phyloP scores from a whole-genome alignment of 139 green algal genomes.

The Spirogloea muscicola region DNA sequence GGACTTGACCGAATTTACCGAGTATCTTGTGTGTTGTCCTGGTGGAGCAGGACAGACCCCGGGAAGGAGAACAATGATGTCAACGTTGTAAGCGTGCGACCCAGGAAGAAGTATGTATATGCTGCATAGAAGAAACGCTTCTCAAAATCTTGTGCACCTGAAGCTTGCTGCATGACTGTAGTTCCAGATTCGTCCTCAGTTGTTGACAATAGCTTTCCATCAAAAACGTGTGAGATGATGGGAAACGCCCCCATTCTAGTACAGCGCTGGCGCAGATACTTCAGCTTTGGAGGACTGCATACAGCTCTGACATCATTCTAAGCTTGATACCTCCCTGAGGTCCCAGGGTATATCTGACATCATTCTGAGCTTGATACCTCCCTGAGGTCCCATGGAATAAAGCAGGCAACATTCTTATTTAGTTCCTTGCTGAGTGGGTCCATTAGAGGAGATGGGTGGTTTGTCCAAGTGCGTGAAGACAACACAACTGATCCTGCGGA shows the following conservation, averaged over 20 bases:
- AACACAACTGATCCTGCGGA: background rate
- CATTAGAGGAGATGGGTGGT: background rate
- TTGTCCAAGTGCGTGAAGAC: background rate
- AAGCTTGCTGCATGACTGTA: background rate
- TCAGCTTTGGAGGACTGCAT: too few relatives aligned
- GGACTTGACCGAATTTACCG: background rate
- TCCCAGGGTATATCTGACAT: too few relatives aligned
- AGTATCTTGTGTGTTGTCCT: background rate
- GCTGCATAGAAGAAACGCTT: background rate
- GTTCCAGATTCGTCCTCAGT: background rate
- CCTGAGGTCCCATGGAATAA: too few relatives aligned
- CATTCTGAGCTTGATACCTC: too few relatives aligned
- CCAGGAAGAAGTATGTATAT: background rate
- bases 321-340: too few relatives aligned
- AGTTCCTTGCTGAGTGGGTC: too few relatives aligned
- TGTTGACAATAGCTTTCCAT: background rate
- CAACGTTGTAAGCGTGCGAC: background rate
- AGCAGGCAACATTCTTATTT: too few relatives aligned
- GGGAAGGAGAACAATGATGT: conserved; percentile 16
- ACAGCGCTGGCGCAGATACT: too few relatives aligned
- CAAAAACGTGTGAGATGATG: too few relatives aligned
- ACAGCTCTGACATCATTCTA: too few relatives aligned
- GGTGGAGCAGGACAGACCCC: conserved; percentile 1
- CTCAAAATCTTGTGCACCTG: background rate
- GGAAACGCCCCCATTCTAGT: too few relatives aligned